Evolutionary conservation across 2,329 filamentous ascomycete genomes (phyloP).

Genomic region (Trichoderma brevicompactum): DNA sequence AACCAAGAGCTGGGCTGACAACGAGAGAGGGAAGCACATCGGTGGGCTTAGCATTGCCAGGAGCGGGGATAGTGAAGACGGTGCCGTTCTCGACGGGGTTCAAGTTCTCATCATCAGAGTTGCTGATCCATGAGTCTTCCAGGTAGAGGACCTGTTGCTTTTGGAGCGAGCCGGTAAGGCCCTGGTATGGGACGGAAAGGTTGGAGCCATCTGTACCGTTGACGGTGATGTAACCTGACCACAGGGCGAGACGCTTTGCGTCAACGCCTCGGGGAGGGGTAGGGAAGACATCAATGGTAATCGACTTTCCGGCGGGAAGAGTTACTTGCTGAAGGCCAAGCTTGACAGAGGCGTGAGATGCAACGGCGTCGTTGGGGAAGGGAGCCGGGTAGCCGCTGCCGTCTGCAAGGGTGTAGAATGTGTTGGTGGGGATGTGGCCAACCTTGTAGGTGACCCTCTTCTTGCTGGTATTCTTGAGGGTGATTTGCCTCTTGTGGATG

Average conservation of each 20-base stretch:
- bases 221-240: constrained; percentile 49
- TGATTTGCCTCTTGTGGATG: constrained; percentile 50
- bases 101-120: constrained; percentile 41
- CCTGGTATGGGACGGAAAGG: constrained; percentile 49
- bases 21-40: constrained; percentile 47
- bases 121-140: constrained; percentile 38
- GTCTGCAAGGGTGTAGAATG: constrained; percentile 54
- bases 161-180: constrained; percentile 45
- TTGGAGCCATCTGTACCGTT: constrained; percentile 46
- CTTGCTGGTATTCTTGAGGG: constrained; percentile 59
- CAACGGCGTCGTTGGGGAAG: constrained; percentile 53
- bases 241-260: constrained; percentile 46
- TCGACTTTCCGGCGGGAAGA: constrained; percentile 48
- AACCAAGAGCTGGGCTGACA: constrained; percentile 51
- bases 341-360: constrained; percentile 48
- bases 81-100: constrained; percentile 41
- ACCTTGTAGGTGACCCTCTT: constrained; percentile 57
- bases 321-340: constrained; percentile 51
- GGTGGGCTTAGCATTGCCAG: constrained; percentile 42
- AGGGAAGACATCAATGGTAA: constrained; percentile 52
- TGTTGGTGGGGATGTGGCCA: constrained; percentile 54
- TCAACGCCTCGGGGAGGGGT: constrained; percentile 46
- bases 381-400: constrained; percentile 42
- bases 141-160: constrained; percentile 35
- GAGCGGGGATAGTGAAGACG: constrained; percentile 49